phyloP scores from a whole-genome alignment of 305 asterid species.

The Fraxinus nigra region DNA sequence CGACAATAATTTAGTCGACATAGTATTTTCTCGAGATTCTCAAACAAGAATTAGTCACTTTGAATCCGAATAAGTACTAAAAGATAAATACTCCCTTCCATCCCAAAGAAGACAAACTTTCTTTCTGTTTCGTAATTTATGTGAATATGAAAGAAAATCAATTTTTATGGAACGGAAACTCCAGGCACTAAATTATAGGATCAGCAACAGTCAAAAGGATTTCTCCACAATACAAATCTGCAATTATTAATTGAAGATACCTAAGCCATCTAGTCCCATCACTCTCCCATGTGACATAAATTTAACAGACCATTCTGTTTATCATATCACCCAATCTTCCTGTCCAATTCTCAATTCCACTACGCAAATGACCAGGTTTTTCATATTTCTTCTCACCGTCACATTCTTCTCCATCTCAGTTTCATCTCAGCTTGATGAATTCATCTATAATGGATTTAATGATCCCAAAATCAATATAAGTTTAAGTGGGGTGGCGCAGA shows the following conservation, averaged over 20 bases:
- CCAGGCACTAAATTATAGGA: neutral
- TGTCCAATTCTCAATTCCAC: neutral
- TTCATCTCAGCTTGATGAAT: slow-evolving; percentile 36
- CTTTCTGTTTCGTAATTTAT: no score
- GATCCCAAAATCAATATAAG: slow-evolving; percentile 31
- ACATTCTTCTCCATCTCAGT: slow-evolving; percentile 27
- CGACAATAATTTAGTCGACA: neutral
- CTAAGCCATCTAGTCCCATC: neutral
- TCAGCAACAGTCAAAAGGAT: neutral
- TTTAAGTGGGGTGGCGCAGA: slow-evolving; percentile 36
- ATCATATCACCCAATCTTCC: neutral
- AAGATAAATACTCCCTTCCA: no score
- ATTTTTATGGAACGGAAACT: no score
- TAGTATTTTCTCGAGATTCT: no score
- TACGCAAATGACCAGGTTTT: slow-evolving; percentile 26
- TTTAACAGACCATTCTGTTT: neutral
- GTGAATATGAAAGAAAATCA: no score
- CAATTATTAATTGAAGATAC: neutral
- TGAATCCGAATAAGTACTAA: neutral
- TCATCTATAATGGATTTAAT: slow-evolving; percentile 41
- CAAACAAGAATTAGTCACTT: neutral
- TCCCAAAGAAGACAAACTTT: no score
- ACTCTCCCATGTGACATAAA: neutral
- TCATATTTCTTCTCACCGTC: slow-evolving; percentile 24
- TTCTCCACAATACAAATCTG: neutral